These are phyloP conservation scores for Seiridium cupressi DNA, from an alignment of 2,329 filamentous ascomycete species.

Conservation along the genomic window DNA sequence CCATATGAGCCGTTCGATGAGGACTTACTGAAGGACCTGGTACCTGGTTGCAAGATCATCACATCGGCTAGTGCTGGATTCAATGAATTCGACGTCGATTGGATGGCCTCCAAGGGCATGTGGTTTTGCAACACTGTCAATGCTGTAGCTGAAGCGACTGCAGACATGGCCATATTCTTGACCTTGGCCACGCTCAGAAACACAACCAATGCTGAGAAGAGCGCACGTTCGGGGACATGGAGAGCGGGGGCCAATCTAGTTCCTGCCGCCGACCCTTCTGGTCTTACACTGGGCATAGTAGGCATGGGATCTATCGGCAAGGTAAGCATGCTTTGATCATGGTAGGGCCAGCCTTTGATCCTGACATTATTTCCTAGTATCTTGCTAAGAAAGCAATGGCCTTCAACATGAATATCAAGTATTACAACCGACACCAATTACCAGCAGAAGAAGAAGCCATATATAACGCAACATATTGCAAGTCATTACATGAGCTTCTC, in stretches of 20 bases:
- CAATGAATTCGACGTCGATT: constrained; percentile 44
- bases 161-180: constrained; percentile 43
- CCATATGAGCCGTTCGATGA: constrained; percentile 48
- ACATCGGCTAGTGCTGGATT: constrained; percentile 45
- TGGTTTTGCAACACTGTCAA: constrained; percentile 55
- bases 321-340: constrained; percentile 14
- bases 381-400: not conserved
- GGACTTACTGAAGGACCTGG: constrained; percentile 37
- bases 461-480: constrained; percentile 34
- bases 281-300: constrained; percentile 44
- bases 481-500: constrained; percentile 37
- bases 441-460: constrained; percentile 29
- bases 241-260: constrained; percentile 25
- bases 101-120: constrained; percentile 39
- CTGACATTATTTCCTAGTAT: not conserved
- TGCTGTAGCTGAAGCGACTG: constrained; percentile 51
- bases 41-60: constrained; percentile 42
- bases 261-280: constrained; percentile 39
- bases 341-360: constrained; percentile 17
- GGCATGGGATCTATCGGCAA: constrained; percentile 48
- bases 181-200: constrained; percentile 40
- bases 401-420: constrained; percentile 26
- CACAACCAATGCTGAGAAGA: constrained; percentile 35
- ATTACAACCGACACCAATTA: constrained; percentile 39
- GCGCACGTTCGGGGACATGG: constrained; percentile 35